Evolutionary conservation across 371 early-diverging fungal genomes (phyloP).

Genomic region (Mortierella sp.): DNA sequence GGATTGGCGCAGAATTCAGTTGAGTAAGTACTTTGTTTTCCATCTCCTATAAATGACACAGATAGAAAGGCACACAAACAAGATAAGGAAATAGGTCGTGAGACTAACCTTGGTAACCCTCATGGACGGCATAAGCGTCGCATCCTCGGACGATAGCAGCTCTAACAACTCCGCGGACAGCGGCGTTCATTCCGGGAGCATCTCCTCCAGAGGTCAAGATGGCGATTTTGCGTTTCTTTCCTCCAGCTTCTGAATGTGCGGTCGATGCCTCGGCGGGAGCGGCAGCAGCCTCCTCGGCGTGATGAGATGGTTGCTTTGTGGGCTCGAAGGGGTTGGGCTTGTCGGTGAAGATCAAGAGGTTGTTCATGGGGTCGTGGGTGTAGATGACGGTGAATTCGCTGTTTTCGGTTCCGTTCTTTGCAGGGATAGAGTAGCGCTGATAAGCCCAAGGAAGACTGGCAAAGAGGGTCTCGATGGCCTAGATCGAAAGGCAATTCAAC

Average conservation of each 20-base stretch:
- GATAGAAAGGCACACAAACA: background rate
- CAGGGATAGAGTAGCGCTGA: constrained; percentile 40
- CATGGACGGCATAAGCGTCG: constrained; percentile 92
- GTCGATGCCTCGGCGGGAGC: background rate
- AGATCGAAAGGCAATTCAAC: background rate
- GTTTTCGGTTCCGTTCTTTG: constrained; percentile 20
- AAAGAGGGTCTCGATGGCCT: constrained; percentile 45
- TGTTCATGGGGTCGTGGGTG: constrained; percentile 84
- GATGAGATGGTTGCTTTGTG: constrained; percentile 21
- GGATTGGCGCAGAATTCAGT: background rate
- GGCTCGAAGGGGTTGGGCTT: constrained; percentile 64
- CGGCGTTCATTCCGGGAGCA: constrained; percentile 99
- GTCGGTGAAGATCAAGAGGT: constrained; percentile 78
- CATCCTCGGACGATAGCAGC: constrained; percentile 89
- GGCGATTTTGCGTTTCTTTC: constrained; percentile 71
- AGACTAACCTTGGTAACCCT: constrained; percentile 94
- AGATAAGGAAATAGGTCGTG: background rate
- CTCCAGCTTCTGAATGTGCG: background rate
- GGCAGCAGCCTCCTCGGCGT: background rate
- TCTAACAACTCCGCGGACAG: constrained; percentile 96
- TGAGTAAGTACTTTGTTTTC: background rate
- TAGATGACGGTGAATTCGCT: constrained; percentile 62
- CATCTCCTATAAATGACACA: background rate
- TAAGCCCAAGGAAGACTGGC: constrained; percentile 52
- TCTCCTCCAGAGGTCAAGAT: constrained; percentile 99